Base-by-base conservation (phyloP, 768 basidiomycete species). In the Xerocomellus chrysenteron region DNA sequence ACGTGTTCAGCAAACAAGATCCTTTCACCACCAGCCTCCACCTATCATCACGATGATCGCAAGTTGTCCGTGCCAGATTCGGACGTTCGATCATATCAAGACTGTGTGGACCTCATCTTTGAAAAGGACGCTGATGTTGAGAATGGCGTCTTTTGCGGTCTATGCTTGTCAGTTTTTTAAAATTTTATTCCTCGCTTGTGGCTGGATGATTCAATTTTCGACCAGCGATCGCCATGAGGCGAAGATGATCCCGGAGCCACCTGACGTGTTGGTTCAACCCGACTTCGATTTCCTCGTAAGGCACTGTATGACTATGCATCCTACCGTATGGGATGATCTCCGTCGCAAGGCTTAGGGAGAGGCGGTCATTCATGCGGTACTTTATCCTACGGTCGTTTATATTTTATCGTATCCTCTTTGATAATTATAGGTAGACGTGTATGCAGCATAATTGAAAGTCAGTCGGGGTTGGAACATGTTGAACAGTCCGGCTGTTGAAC, bases 231-330 rank as follows among this genome's bases (percentile, higher is more conserved):
- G 71, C 40, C 58, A 64, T 21, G 63, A 72, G 17, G 61, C 55
- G 11, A 47, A 58, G 11, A 62, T 70, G 70, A 58, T 68, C 37
- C 58, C 56, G 2, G 71, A 73, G 30, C 67, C 62, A 30, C 71
- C 71, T 3, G 71, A 70, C 36, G 55, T 74, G 10, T 48, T 72
- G 21, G 37, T 67, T 44, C 49, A 59, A 30, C 70, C 71, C 7
- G 57, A 61, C 14, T 70, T 77, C 37, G 77, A 81, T 45, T 68
- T 76, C 47, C 74, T 82, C n/a, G 65, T 80, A 4, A 68, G 64
- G 41, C 85, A 86, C 61, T 82, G 79, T 64, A 66, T 71, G 59
- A 68, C 63, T 14, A 77, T 80, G 57, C 85, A 86, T 49, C 75
- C 75, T 5, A 59, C 70, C 4, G 79, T 76, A 17, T 86, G 84